phyloP scores from a whole-genome alignment of 108 stramenopile genomes.

The Skeletonema costatum region DNA sequence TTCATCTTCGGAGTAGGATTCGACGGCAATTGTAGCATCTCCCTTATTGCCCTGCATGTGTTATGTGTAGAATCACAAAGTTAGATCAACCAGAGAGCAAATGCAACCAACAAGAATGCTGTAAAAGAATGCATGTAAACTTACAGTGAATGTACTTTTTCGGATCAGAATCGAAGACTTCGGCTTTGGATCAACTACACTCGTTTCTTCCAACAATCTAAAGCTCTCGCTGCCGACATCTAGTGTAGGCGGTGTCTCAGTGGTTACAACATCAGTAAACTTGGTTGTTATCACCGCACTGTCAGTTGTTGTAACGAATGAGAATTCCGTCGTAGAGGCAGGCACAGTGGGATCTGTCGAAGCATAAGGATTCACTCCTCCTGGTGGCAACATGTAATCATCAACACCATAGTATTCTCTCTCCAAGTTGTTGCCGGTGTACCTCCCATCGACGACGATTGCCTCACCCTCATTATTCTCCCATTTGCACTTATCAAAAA shows the following conservation, averaged over 20 bases:
- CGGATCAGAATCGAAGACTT: not conserved
- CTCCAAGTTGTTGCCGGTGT: not conserved
- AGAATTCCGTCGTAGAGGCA: not conserved
- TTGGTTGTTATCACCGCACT: not conserved
- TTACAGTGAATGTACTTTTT: constrained; percentile 1
- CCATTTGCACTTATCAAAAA: constrained; percentile 28
- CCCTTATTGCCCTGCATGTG: constrained; percentile 22
- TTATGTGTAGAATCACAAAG: not conserved
- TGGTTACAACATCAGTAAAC: not conserved
- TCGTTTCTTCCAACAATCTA: not conserved
- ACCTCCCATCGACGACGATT: constrained; percentile 31
- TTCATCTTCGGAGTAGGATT: not conserved
- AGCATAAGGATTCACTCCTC: not conserved
- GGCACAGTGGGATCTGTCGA: not conserved
- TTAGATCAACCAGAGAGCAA: not conserved
- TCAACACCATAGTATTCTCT: not conserved
- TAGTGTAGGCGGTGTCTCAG: not conserved
- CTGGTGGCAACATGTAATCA: not conserved
- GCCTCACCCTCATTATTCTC: constrained; percentile 25
- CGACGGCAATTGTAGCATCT: not conserved
- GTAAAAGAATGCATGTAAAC: not conserved
- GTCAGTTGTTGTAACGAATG: not conserved
- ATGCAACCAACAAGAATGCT: not conserved
- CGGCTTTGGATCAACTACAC: not conserved
- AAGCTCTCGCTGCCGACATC: not conserved